Evolutionary conservation across 2,329 filamentous ascomycete species (phyloP).

Genomic region (Fusarium verrucosum): DNA sequence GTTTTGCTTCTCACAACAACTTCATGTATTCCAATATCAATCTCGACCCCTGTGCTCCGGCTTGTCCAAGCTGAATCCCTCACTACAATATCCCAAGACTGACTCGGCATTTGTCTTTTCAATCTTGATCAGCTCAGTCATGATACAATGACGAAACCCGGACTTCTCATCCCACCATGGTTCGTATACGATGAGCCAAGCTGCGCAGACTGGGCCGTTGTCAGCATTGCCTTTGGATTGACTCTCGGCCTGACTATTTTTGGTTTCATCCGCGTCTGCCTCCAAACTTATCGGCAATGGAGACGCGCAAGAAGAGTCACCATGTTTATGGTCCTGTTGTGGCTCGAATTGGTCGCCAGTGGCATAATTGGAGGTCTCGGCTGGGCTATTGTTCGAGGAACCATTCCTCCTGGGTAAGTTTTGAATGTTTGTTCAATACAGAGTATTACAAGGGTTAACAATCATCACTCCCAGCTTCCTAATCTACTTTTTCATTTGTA

Average conservation of each 20-base stretch:
- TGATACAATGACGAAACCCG: conserved; percentile 36
- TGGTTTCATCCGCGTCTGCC: conserved; percentile 47
- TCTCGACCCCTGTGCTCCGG: not conserved
- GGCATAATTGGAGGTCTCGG: conserved; percentile 48
- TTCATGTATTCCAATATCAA: not conserved
- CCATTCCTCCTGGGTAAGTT: conserved; percentile 43
- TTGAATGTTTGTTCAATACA: not conserved
- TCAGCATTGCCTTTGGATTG: conserved; percentile 51
- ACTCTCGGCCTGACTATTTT: conserved; percentile 50
- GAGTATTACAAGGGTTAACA: conserved; percentile 7
- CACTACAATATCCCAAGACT: not conserved
- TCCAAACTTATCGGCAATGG: conserved; percentile 49
- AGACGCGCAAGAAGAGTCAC: conserved; percentile 47
- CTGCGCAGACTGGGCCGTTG: conserved; percentile 47
- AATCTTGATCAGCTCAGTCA: conserved; percentile 5
- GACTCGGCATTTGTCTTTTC: not conserved
- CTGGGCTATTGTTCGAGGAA: conserved; percentile 50
- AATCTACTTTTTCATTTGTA: conserved; percentile 39
- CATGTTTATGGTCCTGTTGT: conserved; percentile 53
- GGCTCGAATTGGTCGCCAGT: conserved; percentile 51
- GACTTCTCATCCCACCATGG: conserved; percentile 42
- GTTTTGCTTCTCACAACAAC: conserved; percentile 25
- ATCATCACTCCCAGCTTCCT: conserved; percentile 42
- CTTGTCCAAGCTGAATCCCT: not conserved
- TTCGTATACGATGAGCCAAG: conserved; percentile 34